phyloP scores from a whole-genome alignment of 1,284 basidiomycete species.

The Porodaedalea pini region DNA sequence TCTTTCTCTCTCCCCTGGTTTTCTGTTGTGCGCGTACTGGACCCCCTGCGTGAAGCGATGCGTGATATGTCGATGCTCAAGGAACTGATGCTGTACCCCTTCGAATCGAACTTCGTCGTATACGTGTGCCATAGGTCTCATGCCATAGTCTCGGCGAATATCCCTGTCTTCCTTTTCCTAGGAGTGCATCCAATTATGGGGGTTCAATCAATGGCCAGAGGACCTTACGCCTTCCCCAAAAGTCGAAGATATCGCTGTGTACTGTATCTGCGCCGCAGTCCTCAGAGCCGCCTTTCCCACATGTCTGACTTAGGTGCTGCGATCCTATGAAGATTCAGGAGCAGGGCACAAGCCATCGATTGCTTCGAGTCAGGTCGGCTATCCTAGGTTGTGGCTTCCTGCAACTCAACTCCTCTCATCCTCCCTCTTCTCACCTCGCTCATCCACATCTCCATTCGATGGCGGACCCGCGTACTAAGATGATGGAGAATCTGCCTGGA shows the following conservation, averaged over 20 bases:
- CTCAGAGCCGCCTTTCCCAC: neutral
- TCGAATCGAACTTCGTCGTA: no score
- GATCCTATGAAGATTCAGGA: neutral
- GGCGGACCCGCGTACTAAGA: neutral
- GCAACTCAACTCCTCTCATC: neutral
- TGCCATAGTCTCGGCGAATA: no score
- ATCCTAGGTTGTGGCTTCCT: no score
- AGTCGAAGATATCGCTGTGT: neutral
- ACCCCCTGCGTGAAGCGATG: no score
- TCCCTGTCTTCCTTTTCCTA: neutral
- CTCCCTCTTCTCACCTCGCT: neutral
- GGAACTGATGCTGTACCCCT: no score
- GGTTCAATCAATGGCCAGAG: neutral
- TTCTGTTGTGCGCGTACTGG: no score
- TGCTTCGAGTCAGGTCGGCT: no score
- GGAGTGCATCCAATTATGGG: neutral
- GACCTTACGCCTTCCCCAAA: no score
- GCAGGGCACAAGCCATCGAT: no score
- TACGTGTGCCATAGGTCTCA: no score
- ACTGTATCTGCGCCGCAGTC: constrained; percentile 1
- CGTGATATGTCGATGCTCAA: no score
- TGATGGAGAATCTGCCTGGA: constrained; percentile 1
- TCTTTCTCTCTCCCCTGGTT: no score
- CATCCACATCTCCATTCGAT: neutral
- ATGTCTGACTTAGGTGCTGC: neutral